These are phyloP conservation scores for Stephanodiscus minutulus DNA, from an alignment of 108 stramenopile genomes.

Conservation along the genomic window DNA sequence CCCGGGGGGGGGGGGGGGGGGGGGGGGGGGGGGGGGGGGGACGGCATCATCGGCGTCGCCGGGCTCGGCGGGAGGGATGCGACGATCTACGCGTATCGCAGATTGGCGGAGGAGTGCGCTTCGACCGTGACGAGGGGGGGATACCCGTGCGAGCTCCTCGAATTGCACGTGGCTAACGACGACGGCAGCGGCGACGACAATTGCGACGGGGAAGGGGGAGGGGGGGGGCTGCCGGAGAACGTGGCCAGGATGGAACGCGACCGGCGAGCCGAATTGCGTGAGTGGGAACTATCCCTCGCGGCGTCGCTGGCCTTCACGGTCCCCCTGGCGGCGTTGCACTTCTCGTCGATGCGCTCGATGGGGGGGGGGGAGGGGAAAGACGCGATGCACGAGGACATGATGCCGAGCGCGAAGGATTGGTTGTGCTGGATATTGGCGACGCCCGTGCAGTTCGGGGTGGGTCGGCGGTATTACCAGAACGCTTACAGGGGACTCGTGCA, in stretches of 20 bases:
- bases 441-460: conserved; percentile 89
- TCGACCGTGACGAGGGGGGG: conserved; percentile 50
- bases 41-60: no score
- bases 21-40: no score
- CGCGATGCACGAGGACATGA: conserved; percentile 5
- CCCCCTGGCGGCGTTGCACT: conserved; percentile 57
- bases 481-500: conserved; percentile 74
- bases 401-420: conserved; percentile 37
- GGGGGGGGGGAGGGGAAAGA: conserved; percentile 6
- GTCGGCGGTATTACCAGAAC: conserved; percentile 78
- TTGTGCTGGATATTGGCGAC: conserved; percentile 64
- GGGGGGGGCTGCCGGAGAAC: neutral
- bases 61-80: neutral
- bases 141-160: conserved; percentile 55
- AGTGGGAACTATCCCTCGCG: conserved; percentile 53
- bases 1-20: no score
- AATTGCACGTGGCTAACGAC: conserved; percentile 12
- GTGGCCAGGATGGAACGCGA: conserved; percentile 52
- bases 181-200: neutral
- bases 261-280: conserved; percentile 46
- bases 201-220: conserved; percentile 7
- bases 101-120: conserved; percentile 46
- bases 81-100: conserved; percentile 17
- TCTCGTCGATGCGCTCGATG: conserved; percentile 35
- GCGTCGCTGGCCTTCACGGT: conserved; percentile 50